These are phyloP conservation scores for Fusarium protoensiforme DNA, from an alignment of 2,329 filamentous ascomycete species.

Conservation along the genomic window DNA sequence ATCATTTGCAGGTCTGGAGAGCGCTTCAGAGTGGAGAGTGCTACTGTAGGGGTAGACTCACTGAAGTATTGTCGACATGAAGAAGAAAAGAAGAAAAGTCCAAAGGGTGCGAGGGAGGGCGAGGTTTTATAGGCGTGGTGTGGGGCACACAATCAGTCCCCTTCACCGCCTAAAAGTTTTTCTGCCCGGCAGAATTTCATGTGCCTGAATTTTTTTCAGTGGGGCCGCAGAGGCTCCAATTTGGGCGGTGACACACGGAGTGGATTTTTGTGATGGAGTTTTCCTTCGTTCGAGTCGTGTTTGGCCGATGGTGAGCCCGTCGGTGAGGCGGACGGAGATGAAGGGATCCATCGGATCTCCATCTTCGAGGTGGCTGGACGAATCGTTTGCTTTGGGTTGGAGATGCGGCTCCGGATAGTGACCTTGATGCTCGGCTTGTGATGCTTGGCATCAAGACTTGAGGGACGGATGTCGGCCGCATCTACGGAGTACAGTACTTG, in stretches of 20 bases:
- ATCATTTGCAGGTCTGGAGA: background rate
- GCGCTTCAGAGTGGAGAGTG: background rate
- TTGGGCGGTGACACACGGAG: background rate
- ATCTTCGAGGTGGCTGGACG: constrained; percentile 3
- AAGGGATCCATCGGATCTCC: background rate
- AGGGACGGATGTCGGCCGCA: background rate
- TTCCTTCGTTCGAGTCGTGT: background rate
- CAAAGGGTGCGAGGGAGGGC: constrained; percentile 39
- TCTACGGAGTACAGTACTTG: background rate
- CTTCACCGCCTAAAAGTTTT: constrained; percentile 52
- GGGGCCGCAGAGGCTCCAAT: background rate
- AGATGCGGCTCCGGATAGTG: background rate
- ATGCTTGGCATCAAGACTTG: background rate
- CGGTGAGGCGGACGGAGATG: constrained; percentile 3
- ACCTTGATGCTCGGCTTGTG: background rate
- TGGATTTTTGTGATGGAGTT: constrained; percentile 14
- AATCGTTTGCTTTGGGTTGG: constrained; percentile 6
- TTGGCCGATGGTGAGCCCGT: constrained; percentile 1
- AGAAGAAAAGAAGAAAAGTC: constrained; percentile 61
- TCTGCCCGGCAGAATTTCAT: constrained; percentile 37
- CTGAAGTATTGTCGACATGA: constrained; percentile 72
- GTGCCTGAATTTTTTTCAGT: constrained; percentile 1
- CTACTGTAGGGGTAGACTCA: constrained; percentile 52
- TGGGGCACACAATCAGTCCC: constrained; percentile 29
- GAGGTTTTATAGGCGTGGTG: constrained; percentile 29